Evolutionary conservation across 768 basidiomycete species (phyloP), one percentile per base, ranked within the genome.

Genomic region (Auricularia heimuer): DNA sequence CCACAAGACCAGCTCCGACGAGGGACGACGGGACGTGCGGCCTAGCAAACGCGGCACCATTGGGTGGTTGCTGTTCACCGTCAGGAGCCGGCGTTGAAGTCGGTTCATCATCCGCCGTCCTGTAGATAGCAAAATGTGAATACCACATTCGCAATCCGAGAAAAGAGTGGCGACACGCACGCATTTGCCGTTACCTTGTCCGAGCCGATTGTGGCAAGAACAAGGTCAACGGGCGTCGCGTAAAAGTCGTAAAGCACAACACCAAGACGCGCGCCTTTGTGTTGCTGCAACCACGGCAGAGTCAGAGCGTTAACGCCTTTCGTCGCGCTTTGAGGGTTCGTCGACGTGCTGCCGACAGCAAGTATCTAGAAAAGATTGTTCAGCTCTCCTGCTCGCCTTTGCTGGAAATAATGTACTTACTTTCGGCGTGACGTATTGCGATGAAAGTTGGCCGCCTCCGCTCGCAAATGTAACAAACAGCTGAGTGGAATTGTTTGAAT

Each of bases 161-260:
- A 18, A 54, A 29, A 54, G 10, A 14, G 39, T 11, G 12, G 7
- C 24, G 56, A 10, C 4, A 60, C 54, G 18, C 24, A 60, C 56
- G 56, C 56, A 33, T 60, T 60, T 10, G 56, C 7, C 56, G 24
- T 60, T 7, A 60, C 24, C 12, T 60, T 60, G 34, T 24, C 24
- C 11, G 14, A n/a, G 56, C 16, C 56, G 39, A 67, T 67, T 24
- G 66, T 64, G 24, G 61, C 61, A 24, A 39, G 33, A 6, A 67
- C 47, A 33, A 67, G 56, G 44, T 64, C 60, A 18, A 56, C 36
- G 11, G 33, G 35, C 6, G 66, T 64, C 42, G 64, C 56, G 60
- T 63, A 67, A 45, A 67, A 67, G 56, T 67, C 66, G 54, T 64
- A 64, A 8, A 67, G 61, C 10, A 67, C 64, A 42, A 67, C 64